Conservation (phyloP, 352 stramenopile species). For the Phytophthora fragariaefolia region DNA sequence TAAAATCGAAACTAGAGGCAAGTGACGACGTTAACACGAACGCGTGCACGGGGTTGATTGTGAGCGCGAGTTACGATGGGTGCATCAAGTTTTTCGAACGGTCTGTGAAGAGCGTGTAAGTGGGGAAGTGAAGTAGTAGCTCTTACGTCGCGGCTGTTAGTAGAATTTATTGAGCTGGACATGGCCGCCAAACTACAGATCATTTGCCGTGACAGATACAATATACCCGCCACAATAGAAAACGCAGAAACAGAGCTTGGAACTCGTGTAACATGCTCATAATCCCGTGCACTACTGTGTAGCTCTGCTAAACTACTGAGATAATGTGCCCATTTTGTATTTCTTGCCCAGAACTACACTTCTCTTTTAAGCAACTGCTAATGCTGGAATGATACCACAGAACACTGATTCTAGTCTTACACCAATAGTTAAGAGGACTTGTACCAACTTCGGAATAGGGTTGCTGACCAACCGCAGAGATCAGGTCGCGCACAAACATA, state of each 20-base stretch:
- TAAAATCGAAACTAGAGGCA: slow-evolving; percentile 75
- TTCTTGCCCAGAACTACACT: too few species aligned
- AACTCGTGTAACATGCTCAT: slow-evolving; percentile 10
- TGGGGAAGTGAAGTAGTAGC: slow-evolving; percentile 14
- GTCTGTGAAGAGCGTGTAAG: slow-evolving; percentile 44
- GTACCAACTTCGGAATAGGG: neutral
- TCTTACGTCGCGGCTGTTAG: neutral
- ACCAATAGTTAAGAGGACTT: slow-evolving; percentile 1
- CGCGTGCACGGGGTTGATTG: slow-evolving; percentile 79
- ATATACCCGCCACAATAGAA: neutral
- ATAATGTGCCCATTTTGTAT: too few species aligned
- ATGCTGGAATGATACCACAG: too few species aligned
- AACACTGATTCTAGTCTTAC: too few species aligned
- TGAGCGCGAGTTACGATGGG: slow-evolving; percentile 85
- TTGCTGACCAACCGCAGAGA: slow-evolving; percentile 7
- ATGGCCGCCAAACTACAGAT: slow-evolving; percentile 9
- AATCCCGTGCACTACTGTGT: neutral
- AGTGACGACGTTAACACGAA: slow-evolving; percentile 68
- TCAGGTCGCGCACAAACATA: slow-evolving; percentile 22
- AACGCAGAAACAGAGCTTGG: slow-evolving; percentile 7
- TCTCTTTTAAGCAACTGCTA: too few species aligned
- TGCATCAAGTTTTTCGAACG: slow-evolving; percentile 86
- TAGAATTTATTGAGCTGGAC: slow-evolving; percentile 7
- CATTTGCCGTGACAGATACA: slow-evolving; percentile 8
- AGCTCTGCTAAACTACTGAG: too few species aligned